Percentiles rank a stretch among this genome's conserved stretches.
Conservation (phyloP, 169 alveolate genomes). For the Plasmodium knowlesi region DNA sequence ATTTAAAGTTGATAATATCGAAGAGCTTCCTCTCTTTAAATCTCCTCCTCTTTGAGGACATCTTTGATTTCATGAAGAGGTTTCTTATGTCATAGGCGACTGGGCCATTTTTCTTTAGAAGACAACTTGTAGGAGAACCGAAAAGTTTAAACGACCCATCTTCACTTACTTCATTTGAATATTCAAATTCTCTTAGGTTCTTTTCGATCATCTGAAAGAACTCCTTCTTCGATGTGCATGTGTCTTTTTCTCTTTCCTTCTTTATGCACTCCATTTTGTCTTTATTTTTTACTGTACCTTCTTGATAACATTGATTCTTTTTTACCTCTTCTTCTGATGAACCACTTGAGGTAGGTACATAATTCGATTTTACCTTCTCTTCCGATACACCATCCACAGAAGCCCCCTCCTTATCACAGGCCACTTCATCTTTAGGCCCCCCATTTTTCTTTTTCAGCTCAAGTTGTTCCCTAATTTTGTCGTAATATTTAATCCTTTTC, state of each 20-base stretch:
- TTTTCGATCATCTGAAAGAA: slow-evolving; percentile 44
- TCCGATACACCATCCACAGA: not conserved
- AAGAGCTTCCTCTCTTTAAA: slow-evolving; percentile 81
- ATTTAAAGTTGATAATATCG: slow-evolving; percentile 79
- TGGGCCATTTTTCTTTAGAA: slow-evolving; percentile 78
- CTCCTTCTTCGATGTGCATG: slow-evolving; percentile 2
- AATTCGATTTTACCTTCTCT: not conserved
- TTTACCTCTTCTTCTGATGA: not conserved
- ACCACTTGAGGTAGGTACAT: not conserved
- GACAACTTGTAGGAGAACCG: slow-evolving; percentile 62
- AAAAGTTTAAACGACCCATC: slow-evolving; percentile 69
- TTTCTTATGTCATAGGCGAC: slow-evolving; percentile 82
- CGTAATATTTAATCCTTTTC: slow-evolving; percentile 62
- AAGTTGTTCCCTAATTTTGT: slow-evolving; percentile 30
- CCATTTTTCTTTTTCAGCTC: slow-evolving; percentile 47
- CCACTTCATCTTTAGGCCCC: not conserved
- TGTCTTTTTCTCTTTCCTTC: not conserved
- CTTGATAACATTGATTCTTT: not conserved
- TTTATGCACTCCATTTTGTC: not conserved
- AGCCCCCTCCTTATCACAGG: not conserved
- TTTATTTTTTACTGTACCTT: not conserved
- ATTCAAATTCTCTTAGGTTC: slow-evolving; percentile 12
- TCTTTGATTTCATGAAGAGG: slow-evolving; percentile 79
- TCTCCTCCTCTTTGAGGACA: slow-evolving; percentile 82
- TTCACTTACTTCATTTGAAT: slow-evolving; percentile 41